Evolutionary conservation across 108 stramenopile species (phyloP), one percentile per base, ranked within the genome.

Genomic region (Cylindrotheca fusiformis): DNA sequence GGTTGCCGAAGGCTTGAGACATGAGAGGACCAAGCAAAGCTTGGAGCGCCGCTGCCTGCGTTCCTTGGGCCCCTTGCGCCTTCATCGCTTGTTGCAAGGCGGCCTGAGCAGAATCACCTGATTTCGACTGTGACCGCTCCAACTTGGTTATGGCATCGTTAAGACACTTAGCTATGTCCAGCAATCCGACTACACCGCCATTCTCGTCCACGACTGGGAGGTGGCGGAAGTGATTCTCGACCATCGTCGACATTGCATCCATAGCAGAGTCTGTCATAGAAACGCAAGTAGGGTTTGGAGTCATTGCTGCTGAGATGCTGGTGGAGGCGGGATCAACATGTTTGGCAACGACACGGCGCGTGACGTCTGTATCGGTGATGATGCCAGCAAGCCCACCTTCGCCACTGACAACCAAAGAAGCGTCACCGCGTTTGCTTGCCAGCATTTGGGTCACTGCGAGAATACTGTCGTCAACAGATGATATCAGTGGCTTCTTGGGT

Each of bases 111-210:
- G 77, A 80, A 21, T 65, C 74, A 25, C 61, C 65, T 55, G 52
- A 73, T 57, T 83, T 86, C 28, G 76, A 63, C 14, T 79, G 48
- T 2, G 67, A 55, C 69, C 82, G 88, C 64, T 97, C 94, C 4
- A 97, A 80, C 65, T 93, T 84, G 21, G 71, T 71, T 55, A 97
- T 92, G 2, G 95, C 97, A 74, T 96, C 95, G 76, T 95, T 93
- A 75, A 97, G 67, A 51, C 95, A 96, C 66, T 95, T 95, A 1
- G 94, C 97, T 49, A 97, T 97, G 68, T 95, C 95, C 49, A 97
- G 77, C 58, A 96, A 58, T 0, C 97, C 97, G 21, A 91, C 90
- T 25, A 96, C 87, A 18, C 71, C 70, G 2, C 88, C 91, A 49
- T 68, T 75, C 30, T 79, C 78, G 56, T 95, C 95, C 2, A 92